Evolutionary conservation across 768 basidiomycete genomes (phyloP).

Genomic region (Nidularia sp.): DNA sequence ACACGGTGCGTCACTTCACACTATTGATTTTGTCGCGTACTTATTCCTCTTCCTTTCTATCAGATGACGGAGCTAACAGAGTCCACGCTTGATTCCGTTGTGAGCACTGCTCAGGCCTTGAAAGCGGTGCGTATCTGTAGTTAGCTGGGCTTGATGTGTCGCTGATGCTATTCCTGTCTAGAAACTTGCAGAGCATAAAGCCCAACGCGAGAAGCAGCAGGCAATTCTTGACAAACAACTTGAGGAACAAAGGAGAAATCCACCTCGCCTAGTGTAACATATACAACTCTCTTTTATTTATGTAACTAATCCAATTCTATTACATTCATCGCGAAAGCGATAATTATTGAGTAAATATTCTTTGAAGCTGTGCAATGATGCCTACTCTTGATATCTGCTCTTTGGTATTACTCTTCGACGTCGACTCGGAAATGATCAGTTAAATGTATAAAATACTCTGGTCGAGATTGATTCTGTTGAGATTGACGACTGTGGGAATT

Average conservation of each 20-base stretch:
- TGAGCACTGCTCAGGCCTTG: slow-evolving; percentile 52
- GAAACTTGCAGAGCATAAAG: slow-evolving; percentile 50
- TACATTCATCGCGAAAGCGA: too few relatives aligned
- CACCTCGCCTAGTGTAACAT: slow-evolving; percentile 23
- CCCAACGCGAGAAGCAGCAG: slow-evolving; percentile 41
- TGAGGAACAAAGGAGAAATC: slow-evolving; percentile 20
- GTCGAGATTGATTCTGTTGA: too few relatives aligned
- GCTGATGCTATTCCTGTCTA: slow-evolving; percentile 23
- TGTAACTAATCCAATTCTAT: too few relatives aligned
- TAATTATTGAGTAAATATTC: too few relatives aligned
- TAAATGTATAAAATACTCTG: too few relatives aligned
- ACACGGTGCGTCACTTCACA: slow-evolving; percentile 32
- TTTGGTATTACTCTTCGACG: too few relatives aligned
- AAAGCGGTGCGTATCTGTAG: slow-evolving; percentile 44
- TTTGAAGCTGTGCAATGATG: too few relatives aligned
- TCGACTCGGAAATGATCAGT: too few relatives aligned
- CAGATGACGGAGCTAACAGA: slow-evolving; percentile 68
- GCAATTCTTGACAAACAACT: slow-evolving; percentile 23
- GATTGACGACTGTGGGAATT: too few relatives aligned
- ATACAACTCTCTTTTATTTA: too few relatives aligned
- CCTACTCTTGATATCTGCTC: too few relatives aligned
- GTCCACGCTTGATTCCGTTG: slow-evolving; percentile 57
- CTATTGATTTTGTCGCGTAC: neutral
- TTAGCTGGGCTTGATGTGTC: slow-evolving; percentile 14
- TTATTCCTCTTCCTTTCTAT: neutral